These are phyloP conservation scores for Vanrija humicola DNA, from an alignment of 1,284 basidiomycete species.

Conservation along the genomic window DNA sequence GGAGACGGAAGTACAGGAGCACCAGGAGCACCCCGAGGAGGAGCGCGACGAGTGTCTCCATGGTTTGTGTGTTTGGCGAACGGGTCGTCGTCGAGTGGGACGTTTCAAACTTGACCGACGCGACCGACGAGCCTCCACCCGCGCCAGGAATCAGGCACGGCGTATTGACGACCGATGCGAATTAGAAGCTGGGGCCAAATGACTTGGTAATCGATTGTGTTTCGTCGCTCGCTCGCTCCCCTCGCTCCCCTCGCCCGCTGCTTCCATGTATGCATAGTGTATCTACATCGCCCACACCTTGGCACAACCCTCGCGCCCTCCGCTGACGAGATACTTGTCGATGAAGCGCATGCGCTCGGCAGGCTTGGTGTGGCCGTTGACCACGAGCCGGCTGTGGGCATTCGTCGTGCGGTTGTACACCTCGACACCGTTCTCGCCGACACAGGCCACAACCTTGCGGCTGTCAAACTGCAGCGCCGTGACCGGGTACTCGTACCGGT, in stretches of 20 bases:
- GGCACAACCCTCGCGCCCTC: slow-evolving; percentile 78
- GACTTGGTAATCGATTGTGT: no score
- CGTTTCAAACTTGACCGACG: not conserved
- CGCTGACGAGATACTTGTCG: slow-evolving; percentile 90
- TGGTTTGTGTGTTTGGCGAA: not conserved
- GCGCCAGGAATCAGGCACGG: no score
- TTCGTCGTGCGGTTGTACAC: slow-evolving; percentile 94
- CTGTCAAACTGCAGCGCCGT: slow-evolving; percentile 93
- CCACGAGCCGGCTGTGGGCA: slow-evolving; percentile 75
- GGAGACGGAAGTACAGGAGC: not conserved
- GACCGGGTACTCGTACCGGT: slow-evolving; percentile 86
- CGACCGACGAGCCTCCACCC: not conserved
- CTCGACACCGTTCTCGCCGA: slow-evolving; percentile 89
- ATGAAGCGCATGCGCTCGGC: slow-evolving; percentile 91
- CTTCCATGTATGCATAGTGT: not conserved
- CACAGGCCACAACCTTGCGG: slow-evolving; percentile 88
- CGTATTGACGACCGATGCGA: no score
- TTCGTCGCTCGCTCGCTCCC: not conserved
- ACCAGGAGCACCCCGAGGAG: not conserved
- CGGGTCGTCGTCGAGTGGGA: not conserved
- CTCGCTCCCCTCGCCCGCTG: not conserved
- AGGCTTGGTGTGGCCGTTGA: slow-evolving; percentile 88
- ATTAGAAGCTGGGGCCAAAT: no score
- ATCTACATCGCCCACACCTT: slow-evolving; percentile 90
- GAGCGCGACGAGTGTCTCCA: not conserved